Evolutionary conservation across 768 basidiomycete genomes (phyloP), one percentile per base, ranked within the genome.

Genomic region (Russula virescens): DNA sequence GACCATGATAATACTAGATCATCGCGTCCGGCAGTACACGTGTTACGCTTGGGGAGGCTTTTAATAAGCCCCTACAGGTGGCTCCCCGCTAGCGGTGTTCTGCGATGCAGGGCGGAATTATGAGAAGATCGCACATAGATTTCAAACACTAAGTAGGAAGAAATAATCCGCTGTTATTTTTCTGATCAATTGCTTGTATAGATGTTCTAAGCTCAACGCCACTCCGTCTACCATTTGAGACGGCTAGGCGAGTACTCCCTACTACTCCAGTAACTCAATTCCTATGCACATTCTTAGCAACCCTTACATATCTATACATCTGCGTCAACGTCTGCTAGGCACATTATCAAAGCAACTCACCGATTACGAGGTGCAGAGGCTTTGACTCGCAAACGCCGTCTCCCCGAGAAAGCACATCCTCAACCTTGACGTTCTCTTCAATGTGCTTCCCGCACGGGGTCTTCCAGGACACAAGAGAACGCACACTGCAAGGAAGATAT

Each of bases 391-490:
- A 71, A 40, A 62, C 55, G 28, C 76, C 78, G 23, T 72, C 70
- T 3, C 75, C 76, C 23, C 63, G 66, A 2, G 67, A 60, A 43
- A 77, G 62, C 25, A 75, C 63, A 8, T 61, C 62, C 21, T 73
- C 67, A 10, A 76, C 52, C 23, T 47, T 67, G 43, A 62, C 67
- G 31, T 71, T 59, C 55, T 75, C 75, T n/a, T 68, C 73, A 18
- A 75, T 42, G n/a, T 51, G 66, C 53, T 67, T 71, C 47, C 79
- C 79, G 46, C 78, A 78, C 5, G 62, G 38, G 2, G 71, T 70
- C 63, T 76, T 69, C 80, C 79, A 80, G 69, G 75, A 73, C 23
- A 81, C 79, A 34, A 73, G 65, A 28, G 74, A 63, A 55, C 78
- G 71, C 47, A 73, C 55, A 55, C 76, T 71, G n/a, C 69, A 62